Conservation (phyloP, 2,329 filamentous ascomycete species). For the Cladosporium sphaerospermum region DNA sequence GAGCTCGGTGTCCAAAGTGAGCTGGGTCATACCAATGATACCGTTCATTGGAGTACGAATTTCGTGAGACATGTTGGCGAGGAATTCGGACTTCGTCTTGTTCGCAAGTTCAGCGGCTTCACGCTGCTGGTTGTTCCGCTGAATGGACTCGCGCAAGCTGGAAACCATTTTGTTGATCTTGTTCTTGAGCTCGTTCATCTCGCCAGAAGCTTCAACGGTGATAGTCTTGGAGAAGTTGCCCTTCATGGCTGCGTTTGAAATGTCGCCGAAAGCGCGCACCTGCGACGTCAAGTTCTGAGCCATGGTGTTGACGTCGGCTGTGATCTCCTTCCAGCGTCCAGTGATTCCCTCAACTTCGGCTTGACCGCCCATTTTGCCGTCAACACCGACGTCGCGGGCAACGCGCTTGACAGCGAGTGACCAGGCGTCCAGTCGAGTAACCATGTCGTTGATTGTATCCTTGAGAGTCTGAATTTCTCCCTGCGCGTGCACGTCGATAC, state of each 20-base stretch:
- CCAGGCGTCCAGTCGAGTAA: slow-evolving; percentile 89
- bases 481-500: slow-evolving; percentile 90
- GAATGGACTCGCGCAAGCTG: slow-evolving; percentile 90
- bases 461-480: slow-evolving; percentile 92
- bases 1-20: slow-evolving; percentile 88
- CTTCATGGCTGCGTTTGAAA: slow-evolving; percentile 94
- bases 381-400: slow-evolving; percentile 91
- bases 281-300: slow-evolving; percentile 78
- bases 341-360: slow-evolving; percentile 89
- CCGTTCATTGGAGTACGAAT: slow-evolving; percentile 97
- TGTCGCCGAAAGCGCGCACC: slow-evolving; percentile 95
- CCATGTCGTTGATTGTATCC: slow-evolving; percentile 98
- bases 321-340: slow-evolving; percentile 97
- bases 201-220: slow-evolving; percentile 92
- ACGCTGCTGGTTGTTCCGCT: slow-evolving; percentile 89
- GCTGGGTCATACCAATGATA: slow-evolving; percentile 95
- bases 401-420: slow-evolving; percentile 94
- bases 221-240: slow-evolving; percentile 96
- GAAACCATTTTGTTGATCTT: slow-evolving; percentile 99
- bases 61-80: slow-evolving; percentile 98
- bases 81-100: slow-evolving; percentile 96
- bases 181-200: slow-evolving; percentile 98
- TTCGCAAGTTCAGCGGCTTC: slow-evolving; percentile 95
- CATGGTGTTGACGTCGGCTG: slow-evolving; percentile 94
- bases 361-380: slow-evolving; percentile 97